Evolutionary conservation across 1,139 yeast species (phyloP), one percentile per base, ranked within the genome.

Genomic region (Debaryomyces sp.): DNA sequence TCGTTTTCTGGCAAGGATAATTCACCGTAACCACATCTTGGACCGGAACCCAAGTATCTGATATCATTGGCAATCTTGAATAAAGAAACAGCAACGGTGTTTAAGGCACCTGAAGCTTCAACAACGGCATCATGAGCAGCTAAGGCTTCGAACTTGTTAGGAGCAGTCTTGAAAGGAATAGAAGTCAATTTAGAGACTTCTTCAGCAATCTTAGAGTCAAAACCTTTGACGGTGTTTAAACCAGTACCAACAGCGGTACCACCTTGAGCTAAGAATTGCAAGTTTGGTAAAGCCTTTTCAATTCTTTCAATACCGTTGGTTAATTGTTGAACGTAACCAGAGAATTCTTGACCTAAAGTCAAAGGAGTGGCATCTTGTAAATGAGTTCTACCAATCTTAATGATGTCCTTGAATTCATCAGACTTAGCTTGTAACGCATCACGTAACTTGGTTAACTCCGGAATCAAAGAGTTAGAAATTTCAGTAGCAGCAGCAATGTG

Each of bases 191-290:
- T 80, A 51, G 95, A 71, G 40, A 91, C 95, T 66, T 85, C 81
- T 51, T 78, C 82, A 52, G 97, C 96, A 58, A 94, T 82, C 62
- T 87, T 84, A 58, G 77, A 84, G 63, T 91, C 96, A 68, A 89
- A 94, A 17, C 98, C 98, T 67, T 82, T 82, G 66, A 71, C 86
- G 71, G 99, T 92, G 83, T 94, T 94, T 60, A 94, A 82, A 56
- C 99, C 99, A 50, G 99, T 94, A 61, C 99, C 99, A 50, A 94
- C 99, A 52, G 99, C 99, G 56, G 99, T 94, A 74, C 99, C 99
- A 75, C 99, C 99, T 79, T 94, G 99, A 47, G 99, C 99, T 62
- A 94, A 82, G 66, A 69, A 83, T 64, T 86, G 80, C 68, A 94
- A 80, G 70, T 85, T 83, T 58, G 90, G 90, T 57, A 94, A 81